Evolutionary conservation across 1,284 basidiomycete species (phyloP).

Genomic region (Xerocomus nothofagi): DNA sequence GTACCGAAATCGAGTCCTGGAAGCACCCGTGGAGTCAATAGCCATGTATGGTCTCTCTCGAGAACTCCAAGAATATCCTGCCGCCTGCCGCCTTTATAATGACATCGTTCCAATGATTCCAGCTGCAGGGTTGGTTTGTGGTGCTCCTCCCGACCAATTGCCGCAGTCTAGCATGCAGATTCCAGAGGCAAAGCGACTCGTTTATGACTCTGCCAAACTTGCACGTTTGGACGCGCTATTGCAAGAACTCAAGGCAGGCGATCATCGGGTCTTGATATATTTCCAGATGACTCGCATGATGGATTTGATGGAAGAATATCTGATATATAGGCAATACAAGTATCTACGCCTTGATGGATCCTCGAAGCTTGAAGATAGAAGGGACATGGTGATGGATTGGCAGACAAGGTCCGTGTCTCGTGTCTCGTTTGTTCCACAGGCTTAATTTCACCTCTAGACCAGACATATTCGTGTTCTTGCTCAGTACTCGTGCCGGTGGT

Average conservation of each 20-base stretch:
- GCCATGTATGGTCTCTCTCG: conserved; percentile 87
- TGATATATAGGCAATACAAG: conserved; percentile 98
- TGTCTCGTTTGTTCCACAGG: neutral
- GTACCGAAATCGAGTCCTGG: conserved; percentile 58
- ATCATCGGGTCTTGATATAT: conserved; percentile 95
- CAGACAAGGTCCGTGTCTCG: conserved; percentile 78
- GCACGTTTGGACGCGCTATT: conserved; percentile 87
- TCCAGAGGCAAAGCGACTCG: conserved; percentile 93
- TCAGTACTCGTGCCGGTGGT: conserved; percentile 96
- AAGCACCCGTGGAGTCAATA: conserved; percentile 70
- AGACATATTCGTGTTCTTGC: conserved; percentile 93
- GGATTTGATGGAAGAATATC: conserved; percentile 98
- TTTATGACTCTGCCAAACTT: conserved; percentile 97
- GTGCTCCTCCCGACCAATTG: conserved; percentile 73
- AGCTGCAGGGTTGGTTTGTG: conserved; percentile 68
- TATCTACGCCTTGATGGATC: conserved; percentile 95
- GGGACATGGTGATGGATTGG: conserved; percentile 99
- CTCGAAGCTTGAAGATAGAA: conserved; percentile 92
- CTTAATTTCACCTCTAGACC: conserved; percentile 51
- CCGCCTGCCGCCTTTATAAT: conserved; percentile 53
- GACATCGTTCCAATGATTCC: conserved; percentile 61
- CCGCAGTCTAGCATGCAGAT: conserved; percentile 89
- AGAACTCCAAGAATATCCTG: conserved; percentile 62
- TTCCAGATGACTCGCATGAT: conserved; percentile 99
- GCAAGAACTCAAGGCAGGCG: conserved; percentile 89